These are phyloP conservation scores for Aspergillus coremiiformis DNA, from an alignment of 495 filamentous ascomycete species.

Conservation along the genomic window DNA sequence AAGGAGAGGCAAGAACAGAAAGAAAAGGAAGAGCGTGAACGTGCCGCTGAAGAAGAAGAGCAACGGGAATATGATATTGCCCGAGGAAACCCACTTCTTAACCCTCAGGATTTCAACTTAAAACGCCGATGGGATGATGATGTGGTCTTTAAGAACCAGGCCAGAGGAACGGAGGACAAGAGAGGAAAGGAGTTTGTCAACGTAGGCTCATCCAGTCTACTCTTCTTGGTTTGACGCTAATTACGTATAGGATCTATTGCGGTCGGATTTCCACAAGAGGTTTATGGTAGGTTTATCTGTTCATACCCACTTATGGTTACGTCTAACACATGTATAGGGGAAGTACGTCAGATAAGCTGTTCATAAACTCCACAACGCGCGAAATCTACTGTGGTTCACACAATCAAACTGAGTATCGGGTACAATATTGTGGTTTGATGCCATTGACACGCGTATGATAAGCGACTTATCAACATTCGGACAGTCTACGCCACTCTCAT, in stretches of 20 bases:
- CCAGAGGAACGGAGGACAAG: constrained; percentile 86
- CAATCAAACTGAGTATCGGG: background rate
- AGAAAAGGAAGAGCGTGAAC: constrained; percentile 77
- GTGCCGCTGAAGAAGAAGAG: constrained; percentile 69
- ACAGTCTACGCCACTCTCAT: background rate
- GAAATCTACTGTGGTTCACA: background rate
- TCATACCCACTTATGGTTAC: background rate
- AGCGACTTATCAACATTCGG: background rate
- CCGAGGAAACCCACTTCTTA: constrained; percentile 84
- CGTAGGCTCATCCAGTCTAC: constrained; percentile 36
- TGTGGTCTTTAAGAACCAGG: constrained; percentile 99
- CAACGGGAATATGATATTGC: constrained; percentile 83
- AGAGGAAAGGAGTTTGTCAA: constrained; percentile 97
- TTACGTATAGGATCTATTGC: constrained; percentile 63
- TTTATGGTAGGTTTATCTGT: constrained; percentile 68
- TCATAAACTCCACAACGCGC: background rate
- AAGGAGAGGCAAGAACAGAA: constrained; percentile 78
- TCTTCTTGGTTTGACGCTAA: constrained; percentile 15
- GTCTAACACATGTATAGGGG: constrained; percentile 42
- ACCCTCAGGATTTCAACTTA: constrained; percentile 48
- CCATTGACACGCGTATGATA: background rate
- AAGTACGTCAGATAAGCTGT: constrained; percentile 59
- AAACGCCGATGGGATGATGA: constrained; percentile 86
- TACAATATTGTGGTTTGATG: background rate
- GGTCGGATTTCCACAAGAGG: constrained; percentile 94